phyloP scores from a whole-genome alignment of 768 basidiomycete species.

The Boletus insuetus region DNA sequence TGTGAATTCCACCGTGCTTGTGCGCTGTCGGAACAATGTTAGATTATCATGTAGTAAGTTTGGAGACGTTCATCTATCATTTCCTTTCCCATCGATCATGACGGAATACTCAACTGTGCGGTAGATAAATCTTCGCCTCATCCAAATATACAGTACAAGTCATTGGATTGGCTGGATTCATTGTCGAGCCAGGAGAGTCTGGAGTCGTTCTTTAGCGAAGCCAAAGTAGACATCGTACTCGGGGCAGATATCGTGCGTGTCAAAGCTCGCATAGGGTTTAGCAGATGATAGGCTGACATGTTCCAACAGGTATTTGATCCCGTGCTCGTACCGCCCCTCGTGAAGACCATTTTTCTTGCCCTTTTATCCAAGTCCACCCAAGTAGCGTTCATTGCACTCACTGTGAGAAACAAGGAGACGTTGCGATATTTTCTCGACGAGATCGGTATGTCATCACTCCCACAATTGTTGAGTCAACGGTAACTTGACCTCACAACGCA shows the following conservation, averaged over 20 bases:
- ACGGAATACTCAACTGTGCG: not conserved
- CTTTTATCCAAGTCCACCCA: constrained; percentile 20
- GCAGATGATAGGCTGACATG: not conserved
- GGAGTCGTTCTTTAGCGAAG: constrained; percentile 35
- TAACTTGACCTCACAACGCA: constrained; percentile 3
- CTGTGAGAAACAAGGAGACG: constrained; percentile 55
- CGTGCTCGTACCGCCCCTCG: constrained; percentile 53
- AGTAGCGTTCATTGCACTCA: constrained; percentile 39
- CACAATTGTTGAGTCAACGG: not conserved
- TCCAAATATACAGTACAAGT: constrained; percentile 40
- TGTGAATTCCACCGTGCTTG: constrained; percentile 59
- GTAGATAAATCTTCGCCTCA: constrained; percentile 57
- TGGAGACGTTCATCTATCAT: not conserved
- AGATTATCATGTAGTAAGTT: constrained; percentile 66
- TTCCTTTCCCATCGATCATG: not conserved
- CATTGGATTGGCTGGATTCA: constrained; percentile 69
- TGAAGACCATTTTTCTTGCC: constrained; percentile 42
- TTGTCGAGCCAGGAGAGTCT: constrained; percentile 31
- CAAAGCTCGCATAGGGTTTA: not conserved
- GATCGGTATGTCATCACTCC: constrained; percentile 24
- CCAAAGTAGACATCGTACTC: constrained; percentile 55
- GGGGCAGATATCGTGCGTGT: constrained; percentile 65
- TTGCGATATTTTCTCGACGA: constrained; percentile 41
- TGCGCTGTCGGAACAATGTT: constrained; percentile 58
- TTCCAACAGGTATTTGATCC: constrained; percentile 64